Conservation (phyloP, 2,329 filamentous ascomycete species). For the Xylaria sp. region DNA sequence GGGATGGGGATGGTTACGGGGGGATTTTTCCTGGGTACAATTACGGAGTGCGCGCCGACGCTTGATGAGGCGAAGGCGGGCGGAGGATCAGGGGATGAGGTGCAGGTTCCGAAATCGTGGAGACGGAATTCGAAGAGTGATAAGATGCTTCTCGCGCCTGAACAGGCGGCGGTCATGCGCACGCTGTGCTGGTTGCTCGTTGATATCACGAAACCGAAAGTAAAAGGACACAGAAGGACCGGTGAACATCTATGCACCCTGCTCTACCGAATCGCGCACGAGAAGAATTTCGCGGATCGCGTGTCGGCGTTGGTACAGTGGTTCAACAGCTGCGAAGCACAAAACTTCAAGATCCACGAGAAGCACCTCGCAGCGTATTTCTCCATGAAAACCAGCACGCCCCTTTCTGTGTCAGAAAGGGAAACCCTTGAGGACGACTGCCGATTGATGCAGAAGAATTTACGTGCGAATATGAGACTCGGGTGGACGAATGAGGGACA, state of each 20-base stretch:
- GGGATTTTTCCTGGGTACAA: slow-evolving; percentile 12
- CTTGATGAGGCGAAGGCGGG: slow-evolving; percentile 13
- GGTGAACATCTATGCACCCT: slow-evolving; percentile 12
- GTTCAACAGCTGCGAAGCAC: slow-evolving; percentile 16
- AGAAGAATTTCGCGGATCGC: slow-evolving; percentile 12
- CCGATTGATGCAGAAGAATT: slow-evolving; percentile 6
- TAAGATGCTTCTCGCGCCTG: slow-evolving; percentile 7
- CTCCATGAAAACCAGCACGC: slow-evolving; percentile 6
- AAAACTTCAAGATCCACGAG: slow-evolving; percentile 10
- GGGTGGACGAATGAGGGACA: slow-evolving; percentile 12
- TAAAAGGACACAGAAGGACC: slow-evolving; percentile 1
- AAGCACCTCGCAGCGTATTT: slow-evolving; percentile 10
- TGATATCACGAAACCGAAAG: slow-evolving; percentile 10
- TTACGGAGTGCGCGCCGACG: slow-evolving; percentile 14
- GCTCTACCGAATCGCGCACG: background rate
- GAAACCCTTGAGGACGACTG: slow-evolving; percentile 9
- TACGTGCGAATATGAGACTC: slow-evolving; percentile 16
- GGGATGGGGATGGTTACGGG: slow-evolving; percentile 1
- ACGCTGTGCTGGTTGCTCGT: slow-evolving; percentile 15
- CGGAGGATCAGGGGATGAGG: slow-evolving; percentile 1
- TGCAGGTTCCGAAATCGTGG: slow-evolving; percentile 9
- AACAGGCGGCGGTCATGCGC: slow-evolving; percentile 1
- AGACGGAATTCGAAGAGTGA: slow-evolving; percentile 13
- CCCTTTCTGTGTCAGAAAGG: slow-evolving; percentile 3
- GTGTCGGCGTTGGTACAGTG: slow-evolving; percentile 9